phyloP scores from a whole-genome alignment of 805 yeast genomes.

The Wickerhamomyces sydowiorum region DNA sequence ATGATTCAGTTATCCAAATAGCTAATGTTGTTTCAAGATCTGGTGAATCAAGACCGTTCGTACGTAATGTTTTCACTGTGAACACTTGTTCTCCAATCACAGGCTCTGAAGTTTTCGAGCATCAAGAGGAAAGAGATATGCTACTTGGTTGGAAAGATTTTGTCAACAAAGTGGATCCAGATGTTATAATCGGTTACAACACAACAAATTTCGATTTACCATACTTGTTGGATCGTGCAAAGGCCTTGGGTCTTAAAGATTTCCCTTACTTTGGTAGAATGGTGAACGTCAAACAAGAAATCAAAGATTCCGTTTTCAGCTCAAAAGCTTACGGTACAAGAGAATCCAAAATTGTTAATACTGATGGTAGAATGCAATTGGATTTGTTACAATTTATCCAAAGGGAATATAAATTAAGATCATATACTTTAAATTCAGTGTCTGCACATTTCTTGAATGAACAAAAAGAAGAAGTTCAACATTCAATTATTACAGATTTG shows the following conservation, averaged over 20 bases:
- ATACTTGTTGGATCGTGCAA: conserved; percentile 82
- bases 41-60: conserved; percentile 84
- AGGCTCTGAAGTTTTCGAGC: conserved; percentile 83
- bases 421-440: conserved; percentile 92
- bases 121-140: conserved; percentile 75
- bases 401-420: conserved; percentile 90
- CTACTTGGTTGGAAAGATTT: conserved; percentile 82
- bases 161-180: conserved; percentile 82
- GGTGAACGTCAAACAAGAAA: conserved; percentile 60
- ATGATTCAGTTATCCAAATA: conserved; percentile 93
- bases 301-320: conserved; percentile 76
- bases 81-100: conserved; percentile 89
- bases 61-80: conserved; percentile 91
- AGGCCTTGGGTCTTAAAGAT: conserved; percentile 50
- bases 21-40: conserved; percentile 87
- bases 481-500: conserved; percentile 89
- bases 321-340: conserved; percentile 96
- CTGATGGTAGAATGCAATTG: conserved; percentile 93
- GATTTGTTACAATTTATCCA: conserved; percentile 90
- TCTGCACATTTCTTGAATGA: conserved; percentile 91
- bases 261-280: conserved; percentile 91
- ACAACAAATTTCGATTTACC: conserved; percentile 95
- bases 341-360: conserved; percentile 85
- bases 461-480: conserved; percentile 97
- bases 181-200: conserved; percentile 94